Base-by-base conservation (phyloP, 1,139 yeast genomes). In the Hemisphaericaspora xylanilytica region DNA sequence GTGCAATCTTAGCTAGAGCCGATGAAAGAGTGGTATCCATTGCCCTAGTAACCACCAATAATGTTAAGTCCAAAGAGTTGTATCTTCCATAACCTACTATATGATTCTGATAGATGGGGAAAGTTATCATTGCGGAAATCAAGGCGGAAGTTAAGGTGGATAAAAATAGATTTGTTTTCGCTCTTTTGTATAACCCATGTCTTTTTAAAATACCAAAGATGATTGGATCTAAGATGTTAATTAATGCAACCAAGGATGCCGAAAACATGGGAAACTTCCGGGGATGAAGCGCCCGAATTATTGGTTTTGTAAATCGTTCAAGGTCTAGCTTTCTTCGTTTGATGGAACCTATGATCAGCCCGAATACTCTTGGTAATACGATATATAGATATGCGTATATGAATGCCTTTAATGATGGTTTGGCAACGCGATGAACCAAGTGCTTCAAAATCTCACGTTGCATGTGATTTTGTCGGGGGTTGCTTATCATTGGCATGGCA, bases 21-120 rank as follows among this genome's bases (percentile, higher is more conserved):
- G 67, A 52, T 2, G 66, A 52, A 21, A 64, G 46, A 0, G 62
- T 53, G 3, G 71, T 63, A 45, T 65, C 71, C 30, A 59, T 41
- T 16, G 70, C 71, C 37, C 71, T 55, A n/a, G 67, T 61, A 4
- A 58, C 60, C 33, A 64, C 59, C 47, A 65, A 55, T 24, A 65
- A 51, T 1, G 70, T 65, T 42, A 65, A 55, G 38, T 65, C 71
- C 32, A 65, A 51, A 13, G 67, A 59, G 39, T 55, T 52, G 45
- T 58, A 58, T 35, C 70, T 48, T 9, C 65, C 65, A 36, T 59
- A 54, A 11, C 51, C 52, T 21, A 59, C 44, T 22, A 63, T 55
- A 44, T 63, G 69, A 31, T 47, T 54, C 46, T 65, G 71, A 43
- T 55, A 65, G 17, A 46, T 38, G 4, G 64, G 64, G 41, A 65